A percentile compares a stretch with the other conserved stretches of the same genome.
These are phyloP conservation scores for Dendrobium officinale DNA, from an alignment of 106 monocot species.

Conservation along the genomic window DNA sequence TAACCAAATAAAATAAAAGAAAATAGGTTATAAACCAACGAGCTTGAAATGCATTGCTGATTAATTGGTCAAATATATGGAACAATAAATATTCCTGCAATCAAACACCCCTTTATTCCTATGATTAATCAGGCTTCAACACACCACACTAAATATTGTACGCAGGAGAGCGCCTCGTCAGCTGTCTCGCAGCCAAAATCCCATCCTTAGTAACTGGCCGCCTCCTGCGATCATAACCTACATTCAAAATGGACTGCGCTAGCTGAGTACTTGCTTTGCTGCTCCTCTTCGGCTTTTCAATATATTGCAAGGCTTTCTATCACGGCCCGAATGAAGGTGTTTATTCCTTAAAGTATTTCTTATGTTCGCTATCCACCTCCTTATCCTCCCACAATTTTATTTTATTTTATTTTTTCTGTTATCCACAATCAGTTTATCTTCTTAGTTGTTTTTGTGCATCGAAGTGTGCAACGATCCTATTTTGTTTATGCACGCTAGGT, in stretches of 20 bases:
- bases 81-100: too few relatives aligned
- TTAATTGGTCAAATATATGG: too few relatives aligned
- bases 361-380: not conserved
- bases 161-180: not conserved
- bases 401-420: too few relatives aligned
- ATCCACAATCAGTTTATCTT: too few relatives aligned
- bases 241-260: not conserved
- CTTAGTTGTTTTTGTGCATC: too few relatives aligned
- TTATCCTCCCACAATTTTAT: too few relatives aligned
- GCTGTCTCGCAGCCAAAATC: not conserved
- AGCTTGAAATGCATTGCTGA: too few relatives aligned
- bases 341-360: not conserved
- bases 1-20: too few relatives aligned
- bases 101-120: too few relatives aligned
- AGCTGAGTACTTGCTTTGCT: not conserved
- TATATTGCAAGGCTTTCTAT: not conserved
- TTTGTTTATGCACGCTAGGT: not conserved
- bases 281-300: not conserved
- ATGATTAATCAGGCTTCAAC: not conserved
- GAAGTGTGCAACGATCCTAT: too few relatives aligned
- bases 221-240: not conserved
- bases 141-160: not conserved
- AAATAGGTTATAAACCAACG: too few relatives aligned
- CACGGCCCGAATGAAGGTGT: not conserved
- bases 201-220: not conserved